Base-by-base conservation (phyloP, 2,329 filamentous ascomycete species). In the Phoma sp. region DNA sequence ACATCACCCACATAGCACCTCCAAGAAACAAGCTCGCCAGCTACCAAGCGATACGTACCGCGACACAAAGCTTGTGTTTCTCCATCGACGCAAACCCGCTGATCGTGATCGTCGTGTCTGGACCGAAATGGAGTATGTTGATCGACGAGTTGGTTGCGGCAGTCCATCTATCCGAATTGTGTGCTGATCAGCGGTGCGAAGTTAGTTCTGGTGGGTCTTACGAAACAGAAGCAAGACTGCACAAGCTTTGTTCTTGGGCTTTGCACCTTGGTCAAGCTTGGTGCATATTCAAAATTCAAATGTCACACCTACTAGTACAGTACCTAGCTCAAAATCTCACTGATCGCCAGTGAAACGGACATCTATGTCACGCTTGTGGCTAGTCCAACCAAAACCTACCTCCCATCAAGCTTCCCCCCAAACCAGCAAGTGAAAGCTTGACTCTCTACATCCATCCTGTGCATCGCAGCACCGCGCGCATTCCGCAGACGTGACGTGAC, bases 21-120 rank as follows among this genome's bases (percentile, higher is more conserved):
- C 22, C 4, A 6, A 6, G 4, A 43, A 39, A 33, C 27, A 45
- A 39, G 35, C 33, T 45, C 25, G 19, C 21, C n/a, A 38, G 8
- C 13, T 10, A 32, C 19, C 9, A 25, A 27, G 21, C 45, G 33
- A 31, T 22, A 52, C 3, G 22, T 36, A 36, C 7, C 4, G 22
- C 22, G 22, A 39, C 15, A 8, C 31, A 35, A 52, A 46, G 50
- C 50, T 46, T 52, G 37, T 41, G 2, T 37, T 5, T 46, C 41
- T 13, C 13, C 17, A 12, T 17, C 13, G 32, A 39, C 25, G 35
- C 36, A 24, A 45, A 41, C 15, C 22, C 12, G 36, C 41, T 46
- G 43, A 52, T 52, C 41, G 3, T 10, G 29, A 46, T 52, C 50
- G 31, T 5, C 43, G 36, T 29, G 36, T 17, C 36, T n/a, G 43